Evolutionary conservation across 805 yeast genomes (phyloP).

Genomic region (Hanseniaspora mollemarum): DNA sequence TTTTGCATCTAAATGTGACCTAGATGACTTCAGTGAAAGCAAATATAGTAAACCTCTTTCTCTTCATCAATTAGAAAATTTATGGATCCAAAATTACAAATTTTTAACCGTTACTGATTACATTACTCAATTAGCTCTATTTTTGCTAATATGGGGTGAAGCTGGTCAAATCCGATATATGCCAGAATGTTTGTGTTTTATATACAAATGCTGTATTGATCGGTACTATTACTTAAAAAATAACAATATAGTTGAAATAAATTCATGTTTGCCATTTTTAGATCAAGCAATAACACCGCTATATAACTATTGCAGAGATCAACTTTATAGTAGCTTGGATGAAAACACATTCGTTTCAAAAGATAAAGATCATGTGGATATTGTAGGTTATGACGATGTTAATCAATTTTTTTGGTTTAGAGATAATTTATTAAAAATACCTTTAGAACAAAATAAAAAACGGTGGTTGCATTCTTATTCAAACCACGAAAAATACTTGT

Average conservation of each 20-base stretch:
- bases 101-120: slow-evolving; percentile 42
- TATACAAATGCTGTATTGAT: slow-evolving; percentile 72
- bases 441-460: slow-evolving; percentile 31
- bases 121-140: slow-evolving; percentile 56
- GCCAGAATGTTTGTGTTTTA: slow-evolving; percentile 81
- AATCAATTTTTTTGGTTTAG: slow-evolving; percentile 80
- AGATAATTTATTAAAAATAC: slow-evolving; percentile 52
- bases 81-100: slow-evolving; percentile 7
- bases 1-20: slow-evolving; percentile 69
- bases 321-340: slow-evolving; percentile 42
- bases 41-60: slow-evolving; percentile 57
- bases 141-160: slow-evolving; percentile 78
- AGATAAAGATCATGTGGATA: slow-evolving; percentile 57
- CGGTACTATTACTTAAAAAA: slow-evolving; percentile 47
- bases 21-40: slow-evolving; percentile 68
- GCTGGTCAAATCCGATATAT: slow-evolving; percentile 74
- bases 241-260: slow-evolving; percentile 59
- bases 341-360: slow-evolving; percentile 50
- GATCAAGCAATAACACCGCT: slow-evolving; percentile 67
- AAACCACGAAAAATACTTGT: slow-evolving; percentile 43
- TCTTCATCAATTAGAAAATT: slow-evolving; percentile 23
- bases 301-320: slow-evolving; percentile 54
- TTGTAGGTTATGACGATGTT: slow-evolving; percentile 81
- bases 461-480: slow-evolving; percentile 44
- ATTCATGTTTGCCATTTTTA: slow-evolving; percentile 42